Base-by-base conservation (phyloP, 140 eudicot species). In the Flaveria floridana region DNA sequence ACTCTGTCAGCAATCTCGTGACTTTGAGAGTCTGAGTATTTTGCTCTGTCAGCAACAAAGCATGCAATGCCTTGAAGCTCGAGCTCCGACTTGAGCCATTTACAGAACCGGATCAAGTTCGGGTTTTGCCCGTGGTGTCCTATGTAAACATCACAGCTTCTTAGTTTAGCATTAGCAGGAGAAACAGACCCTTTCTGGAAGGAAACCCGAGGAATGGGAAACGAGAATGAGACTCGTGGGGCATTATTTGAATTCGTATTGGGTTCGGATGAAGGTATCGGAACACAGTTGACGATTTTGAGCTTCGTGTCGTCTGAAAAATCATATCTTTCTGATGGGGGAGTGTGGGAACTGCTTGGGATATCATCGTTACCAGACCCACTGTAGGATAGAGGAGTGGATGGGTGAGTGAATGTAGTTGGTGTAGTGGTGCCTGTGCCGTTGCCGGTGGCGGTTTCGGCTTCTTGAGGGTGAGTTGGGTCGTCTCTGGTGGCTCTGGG, bases 11-110 rank as follows among this genome's bases (percentile, higher is more conserved):
- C 98, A 72, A 89, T 86, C 71, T 89, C 98, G 19, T 92, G 96
- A 65, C 98, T 92, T 79, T 89, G 98, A 6, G 85, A 82, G 61
- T 89, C 95, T 0, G 92, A 79, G 68, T 92, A 92, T 72, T 80
- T 86, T 6, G 96, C 84, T 70, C 98, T 80, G 76, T 92, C 98
- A 0, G 96, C 96, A 19, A 87, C 81, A 78, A 89, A 92, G 44
- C 95, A 89, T 15, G 98, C 98, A 52, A 92, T 89, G 23, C 98
- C 98, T 73, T 92, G 98, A 34, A 87, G 71, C 83, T 92, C 98
- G 9, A 92, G 90, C 87, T 92, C 98, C 34, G 96, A 92, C 73
- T 89, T 92, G 9, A 92, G 87, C 98, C 98, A 92, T 73, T 87
- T 92, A 73, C 92, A 89, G 79, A 89, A 86, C 63, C 96, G 73